Base-by-base conservation (phyloP, 2,329 filamentous ascomycete genomes). In the Colletotrichum godetiae region DNA sequence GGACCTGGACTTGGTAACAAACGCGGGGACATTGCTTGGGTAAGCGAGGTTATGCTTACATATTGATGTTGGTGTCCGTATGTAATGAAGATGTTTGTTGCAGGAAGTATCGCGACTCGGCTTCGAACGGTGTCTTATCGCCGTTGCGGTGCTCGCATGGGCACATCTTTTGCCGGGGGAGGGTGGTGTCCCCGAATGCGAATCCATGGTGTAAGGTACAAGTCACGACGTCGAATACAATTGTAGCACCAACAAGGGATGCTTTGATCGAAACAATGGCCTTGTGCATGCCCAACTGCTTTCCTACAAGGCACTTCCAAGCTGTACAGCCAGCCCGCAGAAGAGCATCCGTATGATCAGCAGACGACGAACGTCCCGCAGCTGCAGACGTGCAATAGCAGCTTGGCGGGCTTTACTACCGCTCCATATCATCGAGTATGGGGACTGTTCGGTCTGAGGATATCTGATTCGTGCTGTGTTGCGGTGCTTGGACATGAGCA, bases 191-290 rank as follows among this genome's bases (percentile, higher is more conserved):
- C 15, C 5, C 5, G 5, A 1, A 15, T 6, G 35, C 12, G 35
- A 37, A 37, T 2, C 15, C 2, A 5, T n/a, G 42, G n/a, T 46
- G 3, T 8, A 3, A 46, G 6, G 6, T 19, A n/a, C 7, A 46
- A n/a, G 42, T 46, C 2, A 10, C 42, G 19, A n/a, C 15, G 42
- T n/a, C 6, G 15, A 15, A 46, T 19, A 46, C 7, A 15, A 46
- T 2, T 0, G 42, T 46, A 4, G 0, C 2, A 3, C 19, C 7
- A 7, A 35, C 3, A 6, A 6, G 19, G 12, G 1, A 37, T 13
- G 35, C 15, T 2, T 0, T 15, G 3, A 46, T n/a, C 19, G 3
- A 8, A 3, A n/a, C 5, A 15, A 46, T 4, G 15, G 19, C 19
- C 7, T 7, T n/a, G 42, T 3, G 8, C 15, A 10, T 15, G 3